Evolutionary conservation across 106 monocot genomes (phyloP).

Genomic region (Dendrobium officinale): DNA sequence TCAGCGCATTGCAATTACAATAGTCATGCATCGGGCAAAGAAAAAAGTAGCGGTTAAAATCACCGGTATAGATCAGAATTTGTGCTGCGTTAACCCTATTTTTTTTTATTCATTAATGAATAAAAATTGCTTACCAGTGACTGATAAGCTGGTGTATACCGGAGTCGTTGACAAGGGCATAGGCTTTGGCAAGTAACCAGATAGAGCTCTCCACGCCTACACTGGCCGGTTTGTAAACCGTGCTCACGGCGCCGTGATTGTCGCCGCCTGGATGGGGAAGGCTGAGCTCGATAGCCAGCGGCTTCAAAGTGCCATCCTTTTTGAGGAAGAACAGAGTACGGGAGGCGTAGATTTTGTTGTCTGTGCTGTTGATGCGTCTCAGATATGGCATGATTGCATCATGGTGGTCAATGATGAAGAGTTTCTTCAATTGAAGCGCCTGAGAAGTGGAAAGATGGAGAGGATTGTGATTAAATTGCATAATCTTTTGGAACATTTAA

Average conservation of each 20-base stretch:
- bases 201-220: slow-evolving; percentile 39
- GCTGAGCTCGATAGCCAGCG: slow-evolving; percentile 77
- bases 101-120: no score
- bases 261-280: slow-evolving; percentile 38
- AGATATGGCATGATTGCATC: slow-evolving; percentile 55
- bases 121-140: slow-evolving; percentile 29
- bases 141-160: slow-evolving; percentile 61
- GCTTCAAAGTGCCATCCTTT: slow-evolving; percentile 40
- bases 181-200: slow-evolving; percentile 57
- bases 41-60: no score
- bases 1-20: no score
- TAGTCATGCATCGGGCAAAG: no score
- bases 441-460: neutral
- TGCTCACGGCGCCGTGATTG: slow-evolving; percentile 24
- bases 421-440: slow-evolving; percentile 38
- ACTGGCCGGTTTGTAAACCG: slow-evolving; percentile 43
- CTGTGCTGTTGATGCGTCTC: slow-evolving; percentile 33
- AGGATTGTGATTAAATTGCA: neutral
- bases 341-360: slow-evolving; percentile 55
- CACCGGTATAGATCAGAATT: no score
- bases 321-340: slow-evolving; percentile 57
- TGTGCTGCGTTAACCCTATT: no score
- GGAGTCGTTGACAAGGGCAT: slow-evolving; percentile 46
- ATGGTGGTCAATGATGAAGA: slow-evolving; percentile 75
- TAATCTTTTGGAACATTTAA: no score